Evolutionary conservation across 2,329 filamentous ascomycete genomes (phyloP), one percentile per base, ranked within the genome.

Genomic region (Penicillium sp.): DNA sequence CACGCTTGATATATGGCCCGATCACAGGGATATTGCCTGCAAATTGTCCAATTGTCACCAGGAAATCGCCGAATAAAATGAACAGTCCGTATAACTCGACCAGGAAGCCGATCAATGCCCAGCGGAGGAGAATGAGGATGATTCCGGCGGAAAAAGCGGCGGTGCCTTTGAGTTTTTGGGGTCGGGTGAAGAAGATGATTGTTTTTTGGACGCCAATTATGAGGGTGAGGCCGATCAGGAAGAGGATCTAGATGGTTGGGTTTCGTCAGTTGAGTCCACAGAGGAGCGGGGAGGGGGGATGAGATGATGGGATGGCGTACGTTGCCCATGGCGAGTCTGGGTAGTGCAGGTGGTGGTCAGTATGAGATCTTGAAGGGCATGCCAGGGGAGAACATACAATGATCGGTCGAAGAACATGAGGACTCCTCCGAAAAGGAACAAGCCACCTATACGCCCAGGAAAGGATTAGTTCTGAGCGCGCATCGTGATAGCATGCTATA

Each of bases 321-420:
- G 75, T 98, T 98, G 81, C 95, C 95, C 95, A 98, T 98, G 69
- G 94, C 94, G 59, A 99, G 87, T 87, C 91, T 95, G 67, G 7
- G 22, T 22, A 42, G 25, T 35, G 26, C 10, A 52, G 7, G 16
- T 10, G 37, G 22, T 6, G 5, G 52, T 66, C 60, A 63, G 65
- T 46, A 49, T 49, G 10, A 30, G 6, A 22, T 22, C 16, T 40
- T n/a, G 30, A 13, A 35, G n/a, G 3, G 14, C 14, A 2, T 13
- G 52, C 8, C 4, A 8, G 16, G 19, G 30, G 33, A 58, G 57
- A 10, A 83, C 88, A 73, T 82, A 94, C 92, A 98, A 93, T 73
- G 95, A 92, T 67, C 95, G 88, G 80, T 99, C 95, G 82, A 99
- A 99, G 82, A 99, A 98, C 80, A 99, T 86, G 79, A 99, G 85